Evolutionary conservation across 768 basidiomycete genomes (phyloP), one percentile per base, ranked within the genome.

Genomic region (Dentipellis fragilis): DNA sequence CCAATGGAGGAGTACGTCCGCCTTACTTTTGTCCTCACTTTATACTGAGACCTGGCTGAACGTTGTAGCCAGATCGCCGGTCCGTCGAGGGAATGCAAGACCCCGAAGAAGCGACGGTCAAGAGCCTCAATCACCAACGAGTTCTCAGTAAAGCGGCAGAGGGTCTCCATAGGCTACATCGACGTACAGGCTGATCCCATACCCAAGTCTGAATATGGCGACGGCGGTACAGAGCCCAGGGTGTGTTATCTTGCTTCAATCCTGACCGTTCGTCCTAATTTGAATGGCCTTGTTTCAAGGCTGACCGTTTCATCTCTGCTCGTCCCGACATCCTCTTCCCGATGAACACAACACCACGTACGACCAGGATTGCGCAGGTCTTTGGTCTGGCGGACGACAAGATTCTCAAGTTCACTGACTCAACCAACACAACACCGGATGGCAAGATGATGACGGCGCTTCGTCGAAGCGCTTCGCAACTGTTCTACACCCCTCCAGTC

Each of bases 281-380:
- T 49, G 19, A 49, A 16, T 35, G 14, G 29, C 48, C 48, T 23
- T 11, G 47, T 49, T 45, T 17, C 7, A 34, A 39, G 83, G 73
- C 77, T 40, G 83, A 85, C 60, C 74, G 84, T 47, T 86, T 85
- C 64, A 75, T 85, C 38, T 69, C 84, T 1, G 68, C 71, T 5
- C 75, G 80, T 14, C 78, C 80, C 6, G 76, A 78, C 46, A 66
- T 67, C 7, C 66, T 73, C 10, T 63, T 83, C 8, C 83, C 84
- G 3, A 75, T 86, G 48, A 76, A 80, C 54, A 75, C 71, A 37
- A 85, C 83, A 1, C 84, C 84, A 11, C 79, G 84, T 16, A 83
- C 84, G n/a, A 79, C 76, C 54, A 78, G 84, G 19, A 82, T 85
- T 47, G 80, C 81, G 60, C 78, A 78, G 59, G 70, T 78, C 22